Conservation (phyloP, 331 rosid species). For the Acacia pycnantha region DNA sequence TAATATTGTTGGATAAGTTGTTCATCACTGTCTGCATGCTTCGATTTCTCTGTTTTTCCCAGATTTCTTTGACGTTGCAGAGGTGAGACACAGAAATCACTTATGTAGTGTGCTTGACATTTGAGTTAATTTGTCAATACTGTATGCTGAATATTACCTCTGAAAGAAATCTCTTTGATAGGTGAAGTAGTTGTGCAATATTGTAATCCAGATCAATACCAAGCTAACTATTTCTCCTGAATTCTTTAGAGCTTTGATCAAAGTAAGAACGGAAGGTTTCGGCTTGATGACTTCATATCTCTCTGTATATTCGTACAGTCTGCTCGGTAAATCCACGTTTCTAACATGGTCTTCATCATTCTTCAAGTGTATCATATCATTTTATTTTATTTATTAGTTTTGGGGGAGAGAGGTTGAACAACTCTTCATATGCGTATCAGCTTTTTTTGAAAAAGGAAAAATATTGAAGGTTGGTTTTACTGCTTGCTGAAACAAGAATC, state of each 20-base stretch:
- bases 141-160: background rate
- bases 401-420: background rate
- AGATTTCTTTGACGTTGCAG: background rate
- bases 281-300: slow-evolving; percentile 77
- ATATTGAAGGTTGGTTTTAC: slow-evolving; percentile 1
- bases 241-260: slow-evolving; percentile 82
- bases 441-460: background rate
- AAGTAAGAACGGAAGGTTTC: slow-evolving; percentile 72
- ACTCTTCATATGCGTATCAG: background rate
- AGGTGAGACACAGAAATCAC: slow-evolving; percentile 22
- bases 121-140: slow-evolving; percentile 21
- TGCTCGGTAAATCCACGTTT: slow-evolving; percentile 52
- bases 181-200: slow-evolving; percentile 6
- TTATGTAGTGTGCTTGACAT: slow-evolving; percentile 8
- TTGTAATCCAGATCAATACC: slow-evolving; percentile 19
- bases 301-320: slow-evolving; percentile 85
- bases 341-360: background rate
- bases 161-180: slow-evolving; percentile 8
- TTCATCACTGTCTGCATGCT: background rate
- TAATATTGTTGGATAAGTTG: background rate
- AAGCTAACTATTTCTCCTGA: slow-evolving; percentile 18
- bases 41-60: background rate
- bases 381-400: background rate
- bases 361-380: background rate
- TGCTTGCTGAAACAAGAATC: slow-evolving; percentile 10